These are phyloP conservation scores for Daldinia grandis DNA, from an alignment of 495 filamentous ascomycete species.

Conservation along the genomic window DNA sequence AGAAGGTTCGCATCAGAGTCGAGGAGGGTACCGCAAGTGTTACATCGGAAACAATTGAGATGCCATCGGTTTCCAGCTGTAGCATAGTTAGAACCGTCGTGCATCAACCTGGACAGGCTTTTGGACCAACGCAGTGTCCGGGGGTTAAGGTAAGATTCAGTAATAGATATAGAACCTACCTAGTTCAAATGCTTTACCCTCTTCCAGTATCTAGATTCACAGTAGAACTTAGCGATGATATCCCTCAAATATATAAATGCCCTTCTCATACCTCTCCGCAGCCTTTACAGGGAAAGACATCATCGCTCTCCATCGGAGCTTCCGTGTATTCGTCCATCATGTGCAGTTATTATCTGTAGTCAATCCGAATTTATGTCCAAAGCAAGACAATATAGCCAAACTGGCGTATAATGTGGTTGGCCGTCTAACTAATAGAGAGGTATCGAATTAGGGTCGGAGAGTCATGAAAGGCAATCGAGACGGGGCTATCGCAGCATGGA, in stretches of 20 bases:
- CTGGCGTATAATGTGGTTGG: neutral
- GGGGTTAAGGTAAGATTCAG: constrained; percentile 6
- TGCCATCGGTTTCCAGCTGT: constrained; percentile 98
- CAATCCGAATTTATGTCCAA: constrained; percentile 11
- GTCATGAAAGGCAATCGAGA: constrained; percentile 40
- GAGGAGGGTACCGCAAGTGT: constrained; percentile 92
- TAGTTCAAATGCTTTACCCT: constrained; percentile 98
- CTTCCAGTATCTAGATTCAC: constrained; percentile 81
- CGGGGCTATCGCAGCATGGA: constrained; percentile 29
- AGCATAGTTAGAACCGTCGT: constrained; percentile 31
- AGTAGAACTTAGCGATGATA: constrained; percentile 40
- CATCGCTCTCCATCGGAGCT: constrained; percentile 85
- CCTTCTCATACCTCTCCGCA: constrained; percentile 82
- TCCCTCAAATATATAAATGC: constrained; percentile 1
- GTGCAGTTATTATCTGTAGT: constrained; percentile 6
- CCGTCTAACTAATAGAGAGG: constrained; percentile 4
- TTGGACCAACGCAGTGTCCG: constrained; percentile 5
- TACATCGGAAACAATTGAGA: constrained; percentile 99
- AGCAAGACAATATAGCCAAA: constrained; percentile 1
- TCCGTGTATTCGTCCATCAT: constrained; percentile 74
- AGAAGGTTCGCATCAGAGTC: constrained; percentile 98
- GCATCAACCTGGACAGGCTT: neutral
- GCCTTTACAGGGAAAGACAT: constrained; percentile 94
- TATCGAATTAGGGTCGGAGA: constrained; percentile 16
- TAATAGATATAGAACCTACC: constrained; percentile 66